These are phyloP conservation scores for Carex sylvatica DNA, from an alignment of 202 grass and related monocot genomes.

Conservation along the genomic window DNA sequence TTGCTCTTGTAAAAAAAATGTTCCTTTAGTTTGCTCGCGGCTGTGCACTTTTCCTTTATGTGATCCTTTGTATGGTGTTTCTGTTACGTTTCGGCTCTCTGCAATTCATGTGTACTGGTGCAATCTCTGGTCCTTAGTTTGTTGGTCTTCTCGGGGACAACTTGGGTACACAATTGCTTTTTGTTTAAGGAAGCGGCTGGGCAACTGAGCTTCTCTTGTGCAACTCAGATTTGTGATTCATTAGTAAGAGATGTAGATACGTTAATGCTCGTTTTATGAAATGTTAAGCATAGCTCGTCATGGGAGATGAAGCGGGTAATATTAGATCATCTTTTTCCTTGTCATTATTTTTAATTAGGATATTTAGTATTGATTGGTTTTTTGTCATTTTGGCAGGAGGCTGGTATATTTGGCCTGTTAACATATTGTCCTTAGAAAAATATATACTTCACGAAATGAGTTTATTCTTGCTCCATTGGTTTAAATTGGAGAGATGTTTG, in stretches of 20 bases:
- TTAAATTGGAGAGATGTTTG: constrained; percentile 9
- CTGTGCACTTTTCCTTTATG: constrained; percentile 16
- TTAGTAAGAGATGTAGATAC: constrained; percentile 7
- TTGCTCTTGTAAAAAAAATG: constrained; percentile 35
- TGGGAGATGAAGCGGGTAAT: constrained; percentile 19
- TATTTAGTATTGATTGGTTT: constrained; percentile 17
- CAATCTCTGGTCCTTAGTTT: constrained; percentile 15
- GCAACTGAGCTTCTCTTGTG: constrained; percentile 3
- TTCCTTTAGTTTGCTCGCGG: constrained; percentile 21
- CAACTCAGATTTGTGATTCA: not conserved
- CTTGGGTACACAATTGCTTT: not conserved
- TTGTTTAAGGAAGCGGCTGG: not conserved
- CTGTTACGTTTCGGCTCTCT: constrained; percentile 17
- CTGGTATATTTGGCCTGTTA: constrained; percentile 13
- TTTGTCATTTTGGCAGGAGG: constrained; percentile 29
- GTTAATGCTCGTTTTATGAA: not conserved
- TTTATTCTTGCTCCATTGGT: constrained; percentile 11
- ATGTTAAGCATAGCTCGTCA: not conserved
- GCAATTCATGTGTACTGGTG: constrained; percentile 8
- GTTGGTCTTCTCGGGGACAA: constrained; percentile 1
- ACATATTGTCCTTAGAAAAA: not conserved
- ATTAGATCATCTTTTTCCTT: constrained; percentile 22
- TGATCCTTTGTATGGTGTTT: constrained; percentile 20
- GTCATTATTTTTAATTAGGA: constrained; percentile 1
- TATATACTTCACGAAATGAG: not conserved